Percentiles rank a stretch among this genome's conserved stretches.
Evolutionary conservation across 169 alveolate species (phyloP).

Genomic region (Theileria annulata): DNA sequence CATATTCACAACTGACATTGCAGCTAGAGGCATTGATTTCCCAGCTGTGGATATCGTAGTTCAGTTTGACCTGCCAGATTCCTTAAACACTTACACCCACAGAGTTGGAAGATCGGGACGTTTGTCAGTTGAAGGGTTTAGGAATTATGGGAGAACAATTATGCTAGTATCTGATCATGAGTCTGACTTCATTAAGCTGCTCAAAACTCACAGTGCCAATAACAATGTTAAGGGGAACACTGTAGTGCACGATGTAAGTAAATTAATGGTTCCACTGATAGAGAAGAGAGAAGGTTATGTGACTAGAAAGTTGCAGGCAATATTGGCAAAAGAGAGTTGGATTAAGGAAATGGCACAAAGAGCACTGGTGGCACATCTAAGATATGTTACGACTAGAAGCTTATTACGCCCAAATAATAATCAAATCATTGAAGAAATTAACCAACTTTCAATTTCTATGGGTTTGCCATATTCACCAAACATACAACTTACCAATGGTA

Average conservation of each 20-base stretch:
- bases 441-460: constrained; percentile 48
- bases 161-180: constrained; percentile 71
- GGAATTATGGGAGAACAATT: constrained; percentile 80
- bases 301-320: constrained; percentile 46
- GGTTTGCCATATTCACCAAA: constrained; percentile 65
- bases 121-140: constrained; percentile 83
- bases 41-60: constrained; percentile 95
- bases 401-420: constrained; percentile 24
- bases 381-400: constrained; percentile 52
- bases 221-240: constrained; percentile 14
- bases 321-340: constrained; percentile 64
- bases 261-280: constrained; percentile 42
- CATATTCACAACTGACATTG: constrained; percentile 90
- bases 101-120: constrained; percentile 98
- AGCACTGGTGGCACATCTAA: constrained; percentile 53
- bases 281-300: constrained; percentile 41
- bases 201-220: constrained; percentile 18
- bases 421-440: constrained; percentile 32
- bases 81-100: constrained; percentile 92
- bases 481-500: constrained; percentile 31
- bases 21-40: constrained; percentile 97
- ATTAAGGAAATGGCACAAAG: constrained; percentile 68
- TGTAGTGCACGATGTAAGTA: constrained; percentile 47
- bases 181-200: constrained; percentile 29
- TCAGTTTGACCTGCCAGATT: constrained; percentile 94